Evolutionary conservation across 139 green algal genomes (phyloP).

Genomic region (Chlamydomonas asymmetrica): DNA sequence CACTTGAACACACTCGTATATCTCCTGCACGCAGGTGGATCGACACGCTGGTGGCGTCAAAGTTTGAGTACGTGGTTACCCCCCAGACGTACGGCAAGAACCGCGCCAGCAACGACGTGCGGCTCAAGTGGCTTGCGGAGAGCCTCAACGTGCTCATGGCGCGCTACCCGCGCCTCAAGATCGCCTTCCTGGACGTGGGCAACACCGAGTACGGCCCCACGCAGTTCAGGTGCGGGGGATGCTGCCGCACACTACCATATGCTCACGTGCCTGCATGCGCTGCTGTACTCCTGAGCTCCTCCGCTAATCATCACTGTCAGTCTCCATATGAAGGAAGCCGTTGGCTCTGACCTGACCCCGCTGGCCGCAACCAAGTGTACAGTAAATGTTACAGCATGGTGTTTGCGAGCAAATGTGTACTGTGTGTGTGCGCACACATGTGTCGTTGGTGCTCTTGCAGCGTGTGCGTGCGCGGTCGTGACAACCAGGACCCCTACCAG

Average conservation of each 20-base stretch:
- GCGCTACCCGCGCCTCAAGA: constrained; percentile 47
- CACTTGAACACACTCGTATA: not conserved
- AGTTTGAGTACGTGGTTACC: constrained; percentile 53
- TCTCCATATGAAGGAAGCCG: too few species aligned
- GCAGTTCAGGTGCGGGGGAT: too few species aligned
- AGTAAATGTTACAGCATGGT: too few species aligned
- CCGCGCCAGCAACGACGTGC: constrained; percentile 37
- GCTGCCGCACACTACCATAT: too few species aligned
- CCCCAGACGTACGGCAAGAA: constrained; percentile 48
- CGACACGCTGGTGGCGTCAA: constrained; percentile 23
- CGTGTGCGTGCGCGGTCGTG: constrained; percentile 31
- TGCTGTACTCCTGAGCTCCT: too few species aligned
- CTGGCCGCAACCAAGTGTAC: too few species aligned
- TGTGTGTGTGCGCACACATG: too few species aligned
- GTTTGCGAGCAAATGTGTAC: too few species aligned
- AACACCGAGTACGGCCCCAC: constrained; percentile 23
- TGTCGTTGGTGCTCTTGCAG: too few species aligned
- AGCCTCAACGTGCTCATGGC: constrained; percentile 49
- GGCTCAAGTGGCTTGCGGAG: constrained; percentile 44
- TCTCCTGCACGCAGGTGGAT: constrained; percentile 14
- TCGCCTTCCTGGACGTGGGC: constrained; percentile 43
- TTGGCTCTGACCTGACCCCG: too few species aligned
- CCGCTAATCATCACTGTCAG: too few species aligned
- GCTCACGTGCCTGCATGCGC: too few species aligned
- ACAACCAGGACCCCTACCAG: constrained; percentile 31